A percentile compares a stretch with the other conserved stretches of the same genome.
Evolutionary conservation across 805 yeast genomes (phyloP).

Genomic region (Saccharomycopsis oosterbeekiorum): DNA sequence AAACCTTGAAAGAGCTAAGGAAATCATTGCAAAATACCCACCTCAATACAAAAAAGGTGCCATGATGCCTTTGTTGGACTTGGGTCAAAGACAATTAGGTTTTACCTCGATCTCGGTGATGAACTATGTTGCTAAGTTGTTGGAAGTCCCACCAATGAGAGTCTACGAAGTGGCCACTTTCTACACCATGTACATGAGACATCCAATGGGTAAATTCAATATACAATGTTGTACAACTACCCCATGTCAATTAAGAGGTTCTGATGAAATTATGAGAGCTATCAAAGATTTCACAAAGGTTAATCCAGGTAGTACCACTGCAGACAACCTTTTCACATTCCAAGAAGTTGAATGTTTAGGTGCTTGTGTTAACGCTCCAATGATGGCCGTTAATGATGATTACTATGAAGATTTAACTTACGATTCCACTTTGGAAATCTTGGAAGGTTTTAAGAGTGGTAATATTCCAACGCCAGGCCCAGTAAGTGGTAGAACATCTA

Average conservation of each 20-base stretch:
- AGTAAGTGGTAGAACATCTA: conserved; percentile 52
- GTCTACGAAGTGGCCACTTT: conserved; percentile 89
- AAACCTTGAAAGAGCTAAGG: conserved; percentile 59
- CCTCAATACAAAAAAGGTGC: conserved; percentile 82
- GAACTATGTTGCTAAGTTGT: conserved; percentile 78
- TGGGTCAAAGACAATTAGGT: conserved; percentile 82
- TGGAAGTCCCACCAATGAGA: conserved; percentile 91
- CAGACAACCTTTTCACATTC: conserved; percentile 65
- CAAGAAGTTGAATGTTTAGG: conserved; percentile 89
- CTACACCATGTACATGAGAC: conserved; percentile 83
- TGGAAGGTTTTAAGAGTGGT: conserved; percentile 57
- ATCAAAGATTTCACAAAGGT: conserved; percentile 49
- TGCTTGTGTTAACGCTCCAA: conserved; percentile 87
- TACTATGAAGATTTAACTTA: conserved; percentile 74
- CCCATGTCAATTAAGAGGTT: conserved; percentile 78
- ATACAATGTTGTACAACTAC: conserved; percentile 84
- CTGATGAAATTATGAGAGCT: conserved; percentile 69
- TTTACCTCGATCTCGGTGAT: conserved; percentile 79
- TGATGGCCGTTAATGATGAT: conserved; percentile 78
- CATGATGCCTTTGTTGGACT: conserved; percentile 75
- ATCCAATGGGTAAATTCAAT: conserved; percentile 78
- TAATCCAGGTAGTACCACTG: conserved; percentile 70
- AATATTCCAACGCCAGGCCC: conserved; percentile 60
- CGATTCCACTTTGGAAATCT: conserved; percentile 48
- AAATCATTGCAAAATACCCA: conserved; percentile 71